Base-by-base conservation (phyloP, 1,139 yeast genomes). In the Geotrichum bryndzae region DNA sequence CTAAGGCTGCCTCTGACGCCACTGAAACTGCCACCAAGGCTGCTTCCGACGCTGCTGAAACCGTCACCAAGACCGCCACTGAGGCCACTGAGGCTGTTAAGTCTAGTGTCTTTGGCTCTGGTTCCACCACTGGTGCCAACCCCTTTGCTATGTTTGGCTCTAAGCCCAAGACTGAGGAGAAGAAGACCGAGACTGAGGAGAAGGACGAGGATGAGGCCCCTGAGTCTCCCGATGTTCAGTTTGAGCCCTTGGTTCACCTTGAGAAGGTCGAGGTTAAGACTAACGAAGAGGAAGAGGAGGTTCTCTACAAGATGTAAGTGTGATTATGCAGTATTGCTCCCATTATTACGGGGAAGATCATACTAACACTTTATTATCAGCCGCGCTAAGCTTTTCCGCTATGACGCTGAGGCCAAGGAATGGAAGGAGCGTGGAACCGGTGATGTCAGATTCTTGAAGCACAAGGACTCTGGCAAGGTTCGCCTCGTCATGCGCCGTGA, bases 391-490 rank as follows among this genome's bases (percentile, higher is more conserved):
- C 82, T 94, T 74, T 94, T 94, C 82, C 87, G 91, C 78, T 94
- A 87, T 81, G 89, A 87, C 73, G 82, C 81, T 65, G 84, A 80
- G 53, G 67, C 78, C 57, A 89, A 90, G 73, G 99, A 94, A 79
- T 94, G 99, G 99, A 94, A 95, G 78, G 99, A 95, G 82, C 89
- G 99, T 81, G 99, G 99, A 69, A 91, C 97, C 54, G 99, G 99
- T 71, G 99, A 94, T 74, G 97, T 92, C 71, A 90, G 92, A 79
- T 90, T 94, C 77, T 84, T 94, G 75, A 84, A 94, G 80, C 97
- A 92, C 80, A 90, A 90, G 78, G 79, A 79, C 65, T 80, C 90
- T 63, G 82, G 84, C 63, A 92, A 90, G 80, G 89, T 88, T 67
- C 87, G 99, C 80, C 79, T 94, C 68, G 82, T 94, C 74, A 94